These are phyloP conservation scores for Pythium pyrilobum DNA, from an alignment of 352 stramenopile genomes.

Conservation along the genomic window DNA sequence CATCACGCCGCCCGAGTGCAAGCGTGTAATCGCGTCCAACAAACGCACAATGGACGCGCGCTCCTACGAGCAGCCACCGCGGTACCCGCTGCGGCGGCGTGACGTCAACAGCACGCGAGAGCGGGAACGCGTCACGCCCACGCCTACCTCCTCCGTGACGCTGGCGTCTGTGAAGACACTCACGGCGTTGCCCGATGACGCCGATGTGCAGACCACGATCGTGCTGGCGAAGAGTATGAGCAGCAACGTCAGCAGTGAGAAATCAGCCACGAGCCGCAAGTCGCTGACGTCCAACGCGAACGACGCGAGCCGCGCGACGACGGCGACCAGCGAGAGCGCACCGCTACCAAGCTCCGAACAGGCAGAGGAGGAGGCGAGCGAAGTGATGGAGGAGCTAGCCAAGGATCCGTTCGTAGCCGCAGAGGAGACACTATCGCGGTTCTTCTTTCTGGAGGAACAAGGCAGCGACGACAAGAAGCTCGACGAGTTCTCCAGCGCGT, in stretches of 20 bases:
- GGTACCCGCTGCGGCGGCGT: slow-evolving; percentile 14
- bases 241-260: slow-evolving; percentile 6
- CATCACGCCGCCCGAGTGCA: slow-evolving; percentile 63
- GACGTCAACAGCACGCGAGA: slow-evolving; percentile 9
- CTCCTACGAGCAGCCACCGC: slow-evolving; percentile 11
- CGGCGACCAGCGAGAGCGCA: slow-evolving; percentile 12
- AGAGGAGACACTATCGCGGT: slow-evolving; percentile 46
- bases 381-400: not conserved
- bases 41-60: slow-evolving; percentile 17
- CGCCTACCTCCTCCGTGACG: not conserved
- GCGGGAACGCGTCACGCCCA: not conserved
- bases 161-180: not conserved
- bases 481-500: slow-evolving; percentile 52
- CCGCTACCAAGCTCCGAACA: not conserved
- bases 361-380: not conserved
- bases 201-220: slow-evolving; percentile 7
- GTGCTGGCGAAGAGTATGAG: slow-evolving; percentile 4
- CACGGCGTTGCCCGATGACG: not conserved
- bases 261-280: slow-evolving; percentile 8
- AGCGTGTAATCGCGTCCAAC: slow-evolving; percentile 29
- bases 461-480: slow-evolving; percentile 31
- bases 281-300: not conserved
- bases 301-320: slow-evolving; percentile 15
- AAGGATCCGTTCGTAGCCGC: slow-evolving; percentile 44
- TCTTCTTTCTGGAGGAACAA: slow-evolving; percentile 67